Conservation (phyloP, 2,329 filamentous ascomycete genomes). For the Botrytis fabae region DNA sequence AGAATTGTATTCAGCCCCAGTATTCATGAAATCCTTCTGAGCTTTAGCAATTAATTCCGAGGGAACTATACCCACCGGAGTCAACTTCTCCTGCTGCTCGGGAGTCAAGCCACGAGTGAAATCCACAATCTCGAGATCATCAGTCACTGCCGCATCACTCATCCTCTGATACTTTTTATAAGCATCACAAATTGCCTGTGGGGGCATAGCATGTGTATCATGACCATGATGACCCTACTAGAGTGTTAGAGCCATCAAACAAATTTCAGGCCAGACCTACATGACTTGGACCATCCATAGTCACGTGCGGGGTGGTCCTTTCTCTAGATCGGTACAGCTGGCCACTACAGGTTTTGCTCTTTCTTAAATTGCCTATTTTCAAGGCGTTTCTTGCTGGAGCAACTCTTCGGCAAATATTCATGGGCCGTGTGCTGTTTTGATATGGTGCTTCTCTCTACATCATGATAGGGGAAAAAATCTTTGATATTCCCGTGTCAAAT, state of each 20-base stretch:
- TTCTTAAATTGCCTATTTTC: neutral
- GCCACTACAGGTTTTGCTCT: conserved; percentile 8
- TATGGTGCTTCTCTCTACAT: neutral
- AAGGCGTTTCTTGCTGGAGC: neutral
- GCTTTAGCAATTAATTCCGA: conserved; percentile 34
- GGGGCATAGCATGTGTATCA: conserved; percentile 41
- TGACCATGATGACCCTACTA: conserved; percentile 30
- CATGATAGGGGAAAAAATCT: neutral
- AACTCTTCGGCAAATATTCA: conserved; percentile 7
- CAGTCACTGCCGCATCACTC: conserved; percentile 32
- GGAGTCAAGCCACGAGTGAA: conserved; percentile 37
- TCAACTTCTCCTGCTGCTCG: conserved; percentile 33
- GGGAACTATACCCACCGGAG: conserved; percentile 31
- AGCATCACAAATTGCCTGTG: conserved; percentile 39
- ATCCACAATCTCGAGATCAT: conserved; percentile 38
- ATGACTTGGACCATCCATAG: conserved; percentile 23
- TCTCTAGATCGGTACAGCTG: conserved; percentile 12
- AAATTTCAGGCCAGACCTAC: neutral
- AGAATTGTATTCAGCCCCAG: conserved; percentile 7
- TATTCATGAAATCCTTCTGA: conserved; percentile 28
- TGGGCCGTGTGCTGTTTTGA: neutral
- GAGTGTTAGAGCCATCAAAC: conserved; percentile 7
- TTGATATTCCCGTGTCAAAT: neutral
- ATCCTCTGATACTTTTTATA: conserved; percentile 41
- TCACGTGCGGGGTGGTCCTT: conserved; percentile 17